Evolutionary conservation across 225 moss, liverwort and hornwort species (phyloP).

Genomic region (Anthoceros angustus): DNA sequence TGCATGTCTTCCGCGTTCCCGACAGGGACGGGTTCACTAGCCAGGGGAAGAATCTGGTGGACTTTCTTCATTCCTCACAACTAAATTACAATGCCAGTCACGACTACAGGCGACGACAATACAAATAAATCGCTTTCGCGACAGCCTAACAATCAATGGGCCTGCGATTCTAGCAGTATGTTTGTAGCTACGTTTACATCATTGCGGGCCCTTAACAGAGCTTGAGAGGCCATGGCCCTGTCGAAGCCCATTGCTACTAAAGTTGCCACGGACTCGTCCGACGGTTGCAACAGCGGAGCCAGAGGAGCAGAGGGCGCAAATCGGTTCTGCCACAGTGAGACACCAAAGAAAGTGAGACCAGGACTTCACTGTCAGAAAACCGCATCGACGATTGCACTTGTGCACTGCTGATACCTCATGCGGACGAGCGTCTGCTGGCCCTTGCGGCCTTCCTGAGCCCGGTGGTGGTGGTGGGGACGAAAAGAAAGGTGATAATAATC

Average conservation of each 20-base stretch:
- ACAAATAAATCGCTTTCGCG: too few species aligned
- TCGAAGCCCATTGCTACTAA: constrained; percentile 90
- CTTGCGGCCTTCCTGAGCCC: constrained; percentile 23
- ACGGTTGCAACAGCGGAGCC: constrained; percentile 27
- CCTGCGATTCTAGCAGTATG: constrained; percentile 72
- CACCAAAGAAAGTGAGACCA: constrained; percentile 3
- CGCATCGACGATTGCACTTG: not conserved
- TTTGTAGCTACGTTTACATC: constrained; percentile 68
- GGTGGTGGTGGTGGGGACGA: constrained; percentile 52
- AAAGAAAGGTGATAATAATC: constrained; percentile 62
- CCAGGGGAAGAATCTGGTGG: too few species aligned
- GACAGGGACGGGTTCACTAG: too few species aligned
- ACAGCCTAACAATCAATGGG: constrained; percentile 17
- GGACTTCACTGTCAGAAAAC: not conserved
- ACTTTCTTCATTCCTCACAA: too few species aligned
- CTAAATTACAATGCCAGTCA: too few species aligned
- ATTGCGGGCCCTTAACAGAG: constrained; percentile 59
- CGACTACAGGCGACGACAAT: too few species aligned
- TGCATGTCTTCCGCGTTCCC: too few species aligned
- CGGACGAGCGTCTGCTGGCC: constrained; percentile 35
- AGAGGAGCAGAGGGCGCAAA: constrained; percentile 52
- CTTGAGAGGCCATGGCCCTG: constrained; percentile 55
- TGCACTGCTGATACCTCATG: constrained; percentile 32
- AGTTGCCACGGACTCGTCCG: constrained; percentile 58
- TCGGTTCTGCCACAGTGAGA: constrained; percentile 36